Percentiles rank a stretch among this genome's conserved stretches.
phyloP scores from a whole-genome alignment of 208 protist species.

The Wallacemonas sp. region DNA sequence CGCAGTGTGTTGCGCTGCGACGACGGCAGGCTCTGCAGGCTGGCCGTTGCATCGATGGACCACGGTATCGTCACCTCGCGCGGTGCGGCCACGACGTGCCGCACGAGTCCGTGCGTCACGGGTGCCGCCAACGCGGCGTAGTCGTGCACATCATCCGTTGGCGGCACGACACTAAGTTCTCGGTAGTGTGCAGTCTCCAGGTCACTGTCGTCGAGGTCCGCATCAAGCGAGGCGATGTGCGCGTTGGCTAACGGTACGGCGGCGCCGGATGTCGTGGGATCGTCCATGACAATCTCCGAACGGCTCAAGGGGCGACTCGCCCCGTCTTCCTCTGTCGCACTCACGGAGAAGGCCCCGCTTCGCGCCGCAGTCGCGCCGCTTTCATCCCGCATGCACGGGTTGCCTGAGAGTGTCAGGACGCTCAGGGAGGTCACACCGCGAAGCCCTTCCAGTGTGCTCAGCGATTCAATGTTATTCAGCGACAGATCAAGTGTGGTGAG shows the following conservation, averaged over 20 bases:
- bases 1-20: slow-evolving; percentile 32
- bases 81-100: slow-evolving; percentile 18
- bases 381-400: slow-evolving; percentile 20
- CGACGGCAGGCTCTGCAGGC: slow-evolving; percentile 29
- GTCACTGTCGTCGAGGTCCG: not conserved
- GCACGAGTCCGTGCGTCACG: slow-evolving; percentile 23
- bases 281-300: slow-evolving; percentile 24
- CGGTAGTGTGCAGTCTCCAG: slow-evolving; percentile 1
- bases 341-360: not conserved
- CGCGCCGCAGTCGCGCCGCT: not conserved
- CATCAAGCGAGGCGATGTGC: not conserved
- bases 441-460: slow-evolving; percentile 28
- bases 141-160: slow-evolving; percentile 10
- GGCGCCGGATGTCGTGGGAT: not conserved
- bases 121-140: slow-evolving; percentile 32
- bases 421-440: slow-evolving; percentile 29
- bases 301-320: slow-evolving; percentile 14
- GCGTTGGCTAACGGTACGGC: not conserved
- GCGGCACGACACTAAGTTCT: slow-evolving; percentile 6
- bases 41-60: slow-evolving; percentile 15
- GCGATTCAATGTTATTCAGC: slow-evolving; percentile 35
- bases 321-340: not conserved
- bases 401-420: slow-evolving; percentile 32
- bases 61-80: slow-evolving; percentile 18
- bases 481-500: slow-evolving; percentile 38